phyloP scores from a whole-genome alignment of 2,329 filamentous ascomycete genomes.

The Westerdykella ornata region DNA sequence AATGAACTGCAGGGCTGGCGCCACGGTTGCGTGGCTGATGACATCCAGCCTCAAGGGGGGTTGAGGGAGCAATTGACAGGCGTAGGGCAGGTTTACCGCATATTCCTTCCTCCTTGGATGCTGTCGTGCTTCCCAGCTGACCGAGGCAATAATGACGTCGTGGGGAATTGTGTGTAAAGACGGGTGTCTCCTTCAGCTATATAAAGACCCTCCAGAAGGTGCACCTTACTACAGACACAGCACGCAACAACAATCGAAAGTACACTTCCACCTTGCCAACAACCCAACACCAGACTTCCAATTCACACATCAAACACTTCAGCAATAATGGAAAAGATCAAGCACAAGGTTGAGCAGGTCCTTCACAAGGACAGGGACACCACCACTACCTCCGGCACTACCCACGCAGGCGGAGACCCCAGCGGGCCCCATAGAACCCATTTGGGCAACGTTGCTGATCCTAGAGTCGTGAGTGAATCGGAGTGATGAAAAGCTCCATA shows the following conservation, averaged over 20 bases:
- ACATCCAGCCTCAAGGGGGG: too few relatives aligned
- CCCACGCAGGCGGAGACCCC: conserved; percentile 10
- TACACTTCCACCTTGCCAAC: background rate
- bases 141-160: background rate
- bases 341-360: conserved; percentile 34
- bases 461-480: conserved; percentile 3
- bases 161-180: background rate
- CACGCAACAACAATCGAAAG: background rate
- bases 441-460: conserved; percentile 26
- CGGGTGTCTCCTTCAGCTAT: background rate
- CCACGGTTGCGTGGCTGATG: too few relatives aligned
- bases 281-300: background rate
- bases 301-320: conserved; percentile 1
- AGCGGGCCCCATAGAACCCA: conserved; percentile 25
- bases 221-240: background rate
- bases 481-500: background rate
- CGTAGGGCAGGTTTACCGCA: too few relatives aligned
- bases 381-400: conserved; percentile 8
- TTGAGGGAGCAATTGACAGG: too few relatives aligned
- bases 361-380: conserved; percentile 30
- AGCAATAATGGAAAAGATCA: conserved; percentile 29
- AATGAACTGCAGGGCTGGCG: too few relatives aligned
- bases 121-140: too few relatives aligned
- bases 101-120: too few relatives aligned
- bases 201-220: background rate